Base-by-base conservation (phyloP, 768 basidiomycete genomes). In the Leucogyrophana mollusca region DNA sequence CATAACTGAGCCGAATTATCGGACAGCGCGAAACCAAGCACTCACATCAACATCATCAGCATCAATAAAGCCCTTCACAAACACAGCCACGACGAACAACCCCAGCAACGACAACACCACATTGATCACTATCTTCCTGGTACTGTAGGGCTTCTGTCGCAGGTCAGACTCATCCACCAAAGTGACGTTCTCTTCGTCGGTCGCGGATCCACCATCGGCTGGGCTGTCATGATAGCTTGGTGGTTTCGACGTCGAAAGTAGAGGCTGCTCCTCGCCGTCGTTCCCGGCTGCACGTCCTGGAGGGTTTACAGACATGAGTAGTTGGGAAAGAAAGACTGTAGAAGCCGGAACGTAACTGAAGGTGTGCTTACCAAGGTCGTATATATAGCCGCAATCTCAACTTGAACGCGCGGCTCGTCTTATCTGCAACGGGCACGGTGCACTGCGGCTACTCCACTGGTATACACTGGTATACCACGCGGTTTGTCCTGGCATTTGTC, bases 21-120 rank as follows among this genome's bases (percentile, higher is more conserved):
- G 72, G 76, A 18, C 20, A 3, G 4, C 10, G 10, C 17, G 33
- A 40, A n/a, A 34, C 14, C 11, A 34, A 39, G 9, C 17, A 63
- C 82, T 45, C 47, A 88, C 87, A 35, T 87, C 74, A 9, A 79
- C 74, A 59, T 89, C 83, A 18, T 76, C 84, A 7, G 82, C 71
- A 34, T 86, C 82, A 9, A 87, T 77, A 56, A 86, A 82, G 3
- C 79, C 83, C 53, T 88, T 86, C 59, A 90, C 72, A 43, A 89
- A 76, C 30, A 84, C 40, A 4, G 57, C 76, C 8, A 84, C 47
- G 3, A 70, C 56, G 21, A 76, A 56, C 0, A 69, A 56, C 9
- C 68, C 70, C 3, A 67, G 46, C 2, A 77, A 33, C 6, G 62
- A 51, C 22, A 78, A 51, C 4, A 70, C 42, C 23, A 62, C 51